phyloP scores from a whole-genome alignment of 2,329 filamentous ascomycete genomes.

The Phaeosphaeria sp. region DNA sequence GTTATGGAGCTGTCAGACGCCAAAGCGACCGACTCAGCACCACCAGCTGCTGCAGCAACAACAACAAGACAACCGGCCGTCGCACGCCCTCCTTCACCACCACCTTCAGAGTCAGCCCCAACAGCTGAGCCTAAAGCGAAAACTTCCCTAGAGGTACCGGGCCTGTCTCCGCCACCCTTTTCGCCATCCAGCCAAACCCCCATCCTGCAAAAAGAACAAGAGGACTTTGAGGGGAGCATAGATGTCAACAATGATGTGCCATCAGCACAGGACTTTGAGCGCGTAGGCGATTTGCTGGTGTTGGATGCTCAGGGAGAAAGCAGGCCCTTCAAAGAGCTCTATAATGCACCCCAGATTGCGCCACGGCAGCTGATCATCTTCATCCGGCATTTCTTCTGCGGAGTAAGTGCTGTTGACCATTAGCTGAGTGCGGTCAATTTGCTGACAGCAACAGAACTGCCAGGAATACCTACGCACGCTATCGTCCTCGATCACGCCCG shows the following conservation, averaged over 20 bases:
- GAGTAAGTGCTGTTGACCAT: slow-evolving; percentile 59
- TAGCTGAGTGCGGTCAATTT: neutral
- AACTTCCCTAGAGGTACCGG: slow-evolving; percentile 20
- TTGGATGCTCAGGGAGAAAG: slow-evolving; percentile 45
- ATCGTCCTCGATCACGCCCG: slow-evolving; percentile 61
- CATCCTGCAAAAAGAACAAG: slow-evolving; percentile 37
- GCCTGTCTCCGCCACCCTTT: slow-evolving; percentile 34
- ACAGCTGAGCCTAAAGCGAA: slow-evolving; percentile 21
- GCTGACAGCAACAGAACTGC: slow-evolving; percentile 63
- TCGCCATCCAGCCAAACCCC: slow-evolving; percentile 42
- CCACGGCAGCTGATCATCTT: slow-evolving; percentile 72
- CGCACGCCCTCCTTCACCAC: slow-evolving; percentile 30
- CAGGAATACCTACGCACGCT: slow-evolving; percentile 75
- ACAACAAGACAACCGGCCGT: slow-evolving; percentile 13
- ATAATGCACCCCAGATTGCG: slow-evolving; percentile 42
- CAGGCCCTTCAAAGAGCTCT: slow-evolving; percentile 46
- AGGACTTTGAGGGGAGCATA: slow-evolving; percentile 43
- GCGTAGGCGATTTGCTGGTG: slow-evolving; percentile 41
- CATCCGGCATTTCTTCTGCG: slow-evolving; percentile 81
- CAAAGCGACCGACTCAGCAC: slow-evolving; percentile 16
- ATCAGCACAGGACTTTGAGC: slow-evolving; percentile 35
- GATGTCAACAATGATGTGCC: slow-evolving; percentile 48
- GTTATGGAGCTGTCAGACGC: slow-evolving; percentile 25
- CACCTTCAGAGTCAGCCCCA: slow-evolving; percentile 28
- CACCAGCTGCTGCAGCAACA: slow-evolving; percentile 12